Conservation (phyloP, 73 alveolate genomes). For the Diophrys appendiculata region DNA sequence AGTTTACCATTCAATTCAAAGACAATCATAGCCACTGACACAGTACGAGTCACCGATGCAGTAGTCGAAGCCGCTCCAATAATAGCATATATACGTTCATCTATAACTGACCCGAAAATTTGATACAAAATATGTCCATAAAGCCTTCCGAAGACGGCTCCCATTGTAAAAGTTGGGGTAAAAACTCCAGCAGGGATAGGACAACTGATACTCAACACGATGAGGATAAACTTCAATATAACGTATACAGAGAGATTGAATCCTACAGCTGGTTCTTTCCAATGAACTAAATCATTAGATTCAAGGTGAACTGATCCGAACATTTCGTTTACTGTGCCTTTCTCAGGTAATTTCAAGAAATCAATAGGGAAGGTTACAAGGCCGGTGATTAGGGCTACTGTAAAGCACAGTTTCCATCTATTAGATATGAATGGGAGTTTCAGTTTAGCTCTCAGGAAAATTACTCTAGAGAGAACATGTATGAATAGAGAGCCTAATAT, state of each 20-base stretch:
- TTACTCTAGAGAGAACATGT: constrained; percentile 32
- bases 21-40: constrained; percentile 86
- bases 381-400: constrained; percentile 41
- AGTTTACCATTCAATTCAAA: constrained; percentile 88
- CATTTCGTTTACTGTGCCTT: constrained; percentile 25
- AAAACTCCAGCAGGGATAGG: constrained; percentile 77
- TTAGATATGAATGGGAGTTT: constrained; percentile 52
- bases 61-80: constrained; percentile 89
- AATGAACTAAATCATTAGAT: constrained; percentile 20
- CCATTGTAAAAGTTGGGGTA: constrained; percentile 63
- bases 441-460: constrained; percentile 36
- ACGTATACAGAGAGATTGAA: constrained; percentile 7
- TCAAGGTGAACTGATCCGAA: constrained; percentile 31
- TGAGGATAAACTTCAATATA: constrained; percentile 10
- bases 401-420: constrained; percentile 42
- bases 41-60: constrained; percentile 84
- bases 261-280: constrained; percentile 26
- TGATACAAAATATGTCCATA: constrained; percentile 36
- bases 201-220: constrained; percentile 28
- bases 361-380: constrained; percentile 39
- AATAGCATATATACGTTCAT: constrained; percentile 59
- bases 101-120: constrained; percentile 3
- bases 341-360: constrained; percentile 32
- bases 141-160: constrained; percentile 75
- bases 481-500: constrained; percentile 71